Base-by-base conservation (phyloP, 179 eudicot genomes). In the Carnegiea gigantea region DNA sequence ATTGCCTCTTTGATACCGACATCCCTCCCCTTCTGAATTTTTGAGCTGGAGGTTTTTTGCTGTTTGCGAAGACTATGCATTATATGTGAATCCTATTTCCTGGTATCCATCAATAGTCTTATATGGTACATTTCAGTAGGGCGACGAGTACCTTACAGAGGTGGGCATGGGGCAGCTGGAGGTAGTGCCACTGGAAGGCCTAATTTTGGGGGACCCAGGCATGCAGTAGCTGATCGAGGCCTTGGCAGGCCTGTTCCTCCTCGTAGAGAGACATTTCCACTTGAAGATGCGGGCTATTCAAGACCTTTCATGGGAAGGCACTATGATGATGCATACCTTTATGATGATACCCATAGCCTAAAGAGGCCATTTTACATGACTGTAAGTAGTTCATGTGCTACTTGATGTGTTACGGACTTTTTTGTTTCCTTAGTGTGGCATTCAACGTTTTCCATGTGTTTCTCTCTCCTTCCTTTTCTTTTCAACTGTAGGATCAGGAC, bases 351-450 rank as follows among this genome's bases (percentile, higher is more conserved):
- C 77, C 94, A 81, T 84, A 97, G 97, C 51, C 85, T 78, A 5
- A 94, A 94, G 80, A 87, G 98, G 8, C 93, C 97, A 21, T 89
- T 80, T 77, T 86, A 82, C 80, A 89, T 89, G 94, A 86, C 86
- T 60, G 97, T 94, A 87, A 89, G 94, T 79, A 74, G 78, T 60
- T 11, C 11, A 14, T 74, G 28, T 68, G 28, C 49, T 40, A n/a
- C 24, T 57, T 36, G 43, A 51, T 77, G 20, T n/a, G 24, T 23
- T 67, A 28, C 30, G 54, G 11, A 67, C 59, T n/a, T 74, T 49
- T 77, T 74, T 65, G 3, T 77, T 48, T 51, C 40, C 80, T 26
- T 21, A 79, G 6, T 72, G 40, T 74, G 44, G 46, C 51, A 24
- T 62, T 79, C 46, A 65, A 68, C 38, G 2, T 36, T 73, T 26